Conservation (phyloP, 495 filamentous ascomycete species). For the Neurospora africana region DNA sequence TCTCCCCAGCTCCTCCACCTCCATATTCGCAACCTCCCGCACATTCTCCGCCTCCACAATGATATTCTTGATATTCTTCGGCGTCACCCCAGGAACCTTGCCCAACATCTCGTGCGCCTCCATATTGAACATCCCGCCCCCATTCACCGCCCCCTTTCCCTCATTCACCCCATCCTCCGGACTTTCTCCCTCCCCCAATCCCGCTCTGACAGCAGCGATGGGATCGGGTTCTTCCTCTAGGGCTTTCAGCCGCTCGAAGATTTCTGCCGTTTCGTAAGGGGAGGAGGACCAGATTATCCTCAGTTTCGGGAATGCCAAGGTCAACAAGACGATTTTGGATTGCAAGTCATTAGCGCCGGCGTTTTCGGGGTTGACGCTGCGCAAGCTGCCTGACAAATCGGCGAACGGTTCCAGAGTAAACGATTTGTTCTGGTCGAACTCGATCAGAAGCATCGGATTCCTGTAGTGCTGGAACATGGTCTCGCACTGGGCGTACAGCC, state of each 20-base stretch:
- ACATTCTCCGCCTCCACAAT: conserved; percentile 67
- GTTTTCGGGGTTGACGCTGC: conserved; percentile 40
- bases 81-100: conserved; percentile 75
- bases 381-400: conserved; percentile 58
- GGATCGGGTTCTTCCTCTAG: conserved; percentile 84
- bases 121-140: conserved; percentile 42
- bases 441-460: conserved; percentile 82
- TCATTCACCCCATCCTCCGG: conserved; percentile 31
- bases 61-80: conserved; percentile 59
- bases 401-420: conserved; percentile 94
- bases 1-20: conserved; percentile 54
- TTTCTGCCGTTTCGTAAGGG: conserved; percentile 94
- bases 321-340: conserved; percentile 83
- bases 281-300: conserved; percentile 88
- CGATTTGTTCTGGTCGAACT: conserved; percentile 94
- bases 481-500: conserved; percentile 86
- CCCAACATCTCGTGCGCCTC: conserved; percentile 78
- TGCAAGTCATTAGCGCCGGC: conserved; percentile 63
- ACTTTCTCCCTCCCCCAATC: conserved; percentile 51
- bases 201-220: conserved; percentile 70
- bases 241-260: conserved; percentile 88
- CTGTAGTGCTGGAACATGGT: conserved; percentile 91
- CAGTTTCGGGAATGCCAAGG: conserved; percentile 80
- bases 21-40: conserved; percentile 78
- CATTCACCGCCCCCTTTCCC: not conserved